Evolutionary conservation across 2,329 filamentous ascomycete species (phyloP), one percentile per base, ranked within the genome.

Genomic region (Trichophaea hybrida): DNA sequence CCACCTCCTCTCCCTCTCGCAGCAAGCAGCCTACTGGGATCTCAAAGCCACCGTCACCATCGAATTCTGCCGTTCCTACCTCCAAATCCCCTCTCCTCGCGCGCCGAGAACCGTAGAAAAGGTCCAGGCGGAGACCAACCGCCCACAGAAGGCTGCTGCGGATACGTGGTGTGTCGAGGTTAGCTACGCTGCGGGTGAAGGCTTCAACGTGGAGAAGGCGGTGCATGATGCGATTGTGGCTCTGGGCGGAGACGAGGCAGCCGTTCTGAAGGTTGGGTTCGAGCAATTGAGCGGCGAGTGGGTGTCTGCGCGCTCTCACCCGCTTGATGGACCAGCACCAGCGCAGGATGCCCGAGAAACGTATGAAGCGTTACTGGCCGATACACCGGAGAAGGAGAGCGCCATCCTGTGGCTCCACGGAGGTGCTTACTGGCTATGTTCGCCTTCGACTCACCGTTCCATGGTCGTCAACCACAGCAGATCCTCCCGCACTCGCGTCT

Each of bases 101-200:
- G 70, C 12, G 58, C 68, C 58, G 65, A 69, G 67, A 8, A 75
- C 80, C 32, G 73, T 94, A 31, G 75, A 78, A 0, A 77, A 81
- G 61, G 73, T 79, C 5, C 91, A 96, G 72, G 74, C 73, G 46
- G 67, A 80, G n/a, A 79, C 80, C 1, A 73, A 79, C 49, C 80
- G 76, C 59, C 84, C 86, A 57, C 78, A 78, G 0, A 82, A 80
- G 0, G 75, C 94, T 69, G 89, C 87, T 69, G 88, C 88, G 2
- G 80, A 79, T 49, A 81, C 93, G 65, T 96, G 90, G 90, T 77
- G 94, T 31, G 84, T 83, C 67, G 85, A 81, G 58, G 83, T 86
- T 46, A 75, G 74, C 1, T 70, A 85, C 70, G 75, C 74, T 55
- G 71, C 73, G 1, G 72, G 71, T 1, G 70, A 70, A 31, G 68